Conservation (phyloP, 495 filamentous ascomycete species). For the Rhypophila decipiens region DNA sequence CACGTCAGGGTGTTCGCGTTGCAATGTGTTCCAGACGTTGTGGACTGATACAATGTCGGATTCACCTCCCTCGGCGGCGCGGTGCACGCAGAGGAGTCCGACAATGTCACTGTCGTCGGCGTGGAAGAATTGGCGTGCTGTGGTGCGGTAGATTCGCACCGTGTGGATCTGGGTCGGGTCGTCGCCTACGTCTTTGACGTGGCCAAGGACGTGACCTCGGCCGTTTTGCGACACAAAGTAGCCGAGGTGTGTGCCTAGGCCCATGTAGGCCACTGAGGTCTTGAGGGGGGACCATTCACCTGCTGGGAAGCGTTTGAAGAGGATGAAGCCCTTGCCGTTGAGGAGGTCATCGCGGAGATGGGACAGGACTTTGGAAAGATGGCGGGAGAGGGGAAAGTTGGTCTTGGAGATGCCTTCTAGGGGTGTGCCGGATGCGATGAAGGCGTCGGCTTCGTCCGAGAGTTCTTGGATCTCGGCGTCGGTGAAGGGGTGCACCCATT, state of each 20-base stretch:
- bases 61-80: slow-evolving; percentile 76
- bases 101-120: slow-evolving; percentile 78
- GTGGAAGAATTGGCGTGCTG: slow-evolving; percentile 76
- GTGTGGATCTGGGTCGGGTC: slow-evolving; percentile 73
- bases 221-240: slow-evolving; percentile 84
- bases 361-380: slow-evolving; percentile 49
- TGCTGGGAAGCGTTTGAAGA: slow-evolving; percentile 82
- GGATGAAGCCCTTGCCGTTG: slow-evolving; percentile 80
- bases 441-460: slow-evolving; percentile 57
- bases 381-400: slow-evolving; percentile 60
- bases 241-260: slow-evolving; percentile 77
- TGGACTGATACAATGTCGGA: slow-evolving; percentile 76
- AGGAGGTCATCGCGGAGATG: slow-evolving; percentile 62
- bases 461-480: slow-evolving; percentile 64
- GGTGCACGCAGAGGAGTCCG: slow-evolving; percentile 75
- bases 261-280: slow-evolving; percentile 83
- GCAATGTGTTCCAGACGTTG: slow-evolving; percentile 74
- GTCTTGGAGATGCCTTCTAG: slow-evolving; percentile 71
- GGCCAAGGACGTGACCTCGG: slow-evolving; percentile 80
- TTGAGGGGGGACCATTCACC: slow-evolving; percentile 71
- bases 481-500: slow-evolving; percentile 70
- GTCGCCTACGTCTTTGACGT: slow-evolving; percentile 86
- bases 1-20: slow-evolving; percentile 70
- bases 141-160: slow-evolving; percentile 84
- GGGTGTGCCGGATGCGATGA: slow-evolving; percentile 53